These are phyloP conservation scores for Microdochium trichocladiopsis DNA, from an alignment of 2,329 filamentous ascomycete genomes.

Conservation along the genomic window DNA sequence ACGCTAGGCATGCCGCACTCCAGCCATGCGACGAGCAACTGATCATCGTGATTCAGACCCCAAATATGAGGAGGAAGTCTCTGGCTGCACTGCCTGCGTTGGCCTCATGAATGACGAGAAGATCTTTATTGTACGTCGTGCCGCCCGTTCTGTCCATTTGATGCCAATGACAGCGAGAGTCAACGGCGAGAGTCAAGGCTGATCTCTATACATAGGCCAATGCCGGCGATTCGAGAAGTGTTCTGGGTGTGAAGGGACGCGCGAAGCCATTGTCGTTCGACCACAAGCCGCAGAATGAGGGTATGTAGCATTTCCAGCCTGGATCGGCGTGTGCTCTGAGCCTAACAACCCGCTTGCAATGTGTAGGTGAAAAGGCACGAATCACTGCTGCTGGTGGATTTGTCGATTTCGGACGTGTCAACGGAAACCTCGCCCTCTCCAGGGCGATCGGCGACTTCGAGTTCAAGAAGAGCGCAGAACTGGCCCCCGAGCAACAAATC, in stretches of 20 bases:
- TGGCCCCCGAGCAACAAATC: constrained; percentile 97
- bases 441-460: constrained; percentile 98
- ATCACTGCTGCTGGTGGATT: constrained; percentile 95
- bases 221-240: constrained; percentile 90
- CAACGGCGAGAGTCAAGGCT: neutral
- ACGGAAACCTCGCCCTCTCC: constrained; percentile 93
- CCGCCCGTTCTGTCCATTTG: neutral
- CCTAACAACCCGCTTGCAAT: constrained; percentile 3
- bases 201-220: constrained; percentile 61
- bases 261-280: constrained; percentile 98
- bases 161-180: constrained; percentile 1
- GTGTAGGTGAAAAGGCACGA: constrained; percentile 81
- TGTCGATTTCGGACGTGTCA: constrained; percentile 96
- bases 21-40: neutral
- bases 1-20: neutral
- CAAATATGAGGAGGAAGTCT: constrained; percentile 95
- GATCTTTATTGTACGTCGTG: constrained; percentile 82
- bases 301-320: constrained; percentile 36
- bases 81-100: constrained; percentile 93
- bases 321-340: neutral
- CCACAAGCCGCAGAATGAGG: constrained; percentile 98
- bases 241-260: constrained; percentile 91
- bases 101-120: constrained; percentile 83
- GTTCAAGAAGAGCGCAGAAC: constrained; percentile 98
- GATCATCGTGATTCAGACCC: constrained; percentile 61